A percentile compares a stretch with the other conserved stretches of the same genome.
These are phyloP conservation scores for Tranzscheliella williamsii DNA, from an alignment of 1,284 basidiomycete genomes.

Conservation along the genomic window DNA sequence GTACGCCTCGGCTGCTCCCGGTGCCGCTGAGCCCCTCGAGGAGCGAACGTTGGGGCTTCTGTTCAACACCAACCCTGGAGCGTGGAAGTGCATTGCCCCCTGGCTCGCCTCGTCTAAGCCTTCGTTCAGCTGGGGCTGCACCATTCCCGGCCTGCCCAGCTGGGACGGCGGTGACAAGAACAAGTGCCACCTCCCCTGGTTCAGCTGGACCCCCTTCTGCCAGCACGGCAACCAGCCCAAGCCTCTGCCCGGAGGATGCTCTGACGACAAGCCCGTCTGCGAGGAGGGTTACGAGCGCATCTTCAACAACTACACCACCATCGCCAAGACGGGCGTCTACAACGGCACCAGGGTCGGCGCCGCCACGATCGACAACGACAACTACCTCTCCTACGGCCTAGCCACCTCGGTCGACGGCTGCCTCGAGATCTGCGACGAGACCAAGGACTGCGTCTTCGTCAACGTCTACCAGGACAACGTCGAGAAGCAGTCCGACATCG, in stretches of 20 bases:
- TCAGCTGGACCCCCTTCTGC: slow-evolving; percentile 9
- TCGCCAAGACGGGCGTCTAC: slow-evolving; percentile 17
- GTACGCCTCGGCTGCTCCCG: slow-evolving; percentile 9
- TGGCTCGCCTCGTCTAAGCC: slow-evolving; percentile 18
- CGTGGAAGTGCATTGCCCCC: slow-evolving; percentile 9
- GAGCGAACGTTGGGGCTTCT: neutral
- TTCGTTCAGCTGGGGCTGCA: slow-evolving; percentile 1
- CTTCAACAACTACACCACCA: slow-evolving; percentile 21
- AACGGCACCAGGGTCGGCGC: slow-evolving; percentile 21
- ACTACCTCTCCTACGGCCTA: slow-evolving; percentile 41
- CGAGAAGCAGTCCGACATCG: slow-evolving; percentile 1
- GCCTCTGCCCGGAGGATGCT: slow-evolving; percentile 3
- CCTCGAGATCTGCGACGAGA: slow-evolving; percentile 20
- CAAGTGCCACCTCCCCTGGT: slow-evolving; percentile 3
- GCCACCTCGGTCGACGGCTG: slow-evolving; percentile 11
- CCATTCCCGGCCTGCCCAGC: slow-evolving; percentile 3
- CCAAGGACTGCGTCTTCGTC: slow-evolving; percentile 23
- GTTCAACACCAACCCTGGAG: slow-evolving; percentile 4
- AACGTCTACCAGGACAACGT: slow-evolving; percentile 41
- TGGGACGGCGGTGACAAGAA: slow-evolving; percentile 28
- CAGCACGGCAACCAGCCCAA: slow-evolving; percentile 13
- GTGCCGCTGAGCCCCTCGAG: neutral
- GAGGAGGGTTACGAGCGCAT: slow-evolving; percentile 8
- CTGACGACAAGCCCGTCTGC: slow-evolving; percentile 5
- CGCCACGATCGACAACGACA: slow-evolving; percentile 28